Base-by-base conservation (phyloP, 2,329 filamentous ascomycete genomes). In the Diaporthe nobilis region DNA sequence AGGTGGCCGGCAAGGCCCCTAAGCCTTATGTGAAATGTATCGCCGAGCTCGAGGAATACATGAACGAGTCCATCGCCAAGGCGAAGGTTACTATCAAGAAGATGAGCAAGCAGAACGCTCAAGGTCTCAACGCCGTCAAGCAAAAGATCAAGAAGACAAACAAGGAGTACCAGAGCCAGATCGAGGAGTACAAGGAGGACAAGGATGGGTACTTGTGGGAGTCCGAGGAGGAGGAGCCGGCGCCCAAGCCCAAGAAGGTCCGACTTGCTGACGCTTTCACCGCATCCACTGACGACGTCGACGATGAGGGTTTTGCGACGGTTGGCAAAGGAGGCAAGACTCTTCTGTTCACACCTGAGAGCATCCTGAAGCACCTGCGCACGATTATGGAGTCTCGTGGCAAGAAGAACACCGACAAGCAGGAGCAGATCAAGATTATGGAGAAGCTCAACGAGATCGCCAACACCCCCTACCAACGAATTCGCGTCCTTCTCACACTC, bases 121-220 rank as follows among this genome's bases (percentile, higher is more conserved):
- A 95, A 86, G 95, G 96, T 82, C 91, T 99, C 82, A 99, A 98
- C 85, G 95, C 96, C 78, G 94, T 98, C 82, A 98, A 98, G 88
- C 97, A 99, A 86, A 96, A 96, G 87, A 95, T 99, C 88, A 96
- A 96, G 92, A 98, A 98, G 91, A 96, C 96, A 87, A 98, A 96
- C 90, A 97, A 98, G 87, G 96, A 98, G 79, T 96, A 96, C 87
- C 92, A 95, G 82, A 88, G 90, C 77, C 94, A 98, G 82, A 93
- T 99, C 81, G 95, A 98, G 80, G 91, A 93, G 78, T 99, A 96
- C 88, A 91, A 94, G 80, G 93, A 91, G 78, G 92, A 98, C 85
- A 95, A 96, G 85, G 95, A 96, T 78, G 92, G 87, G 25, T 98
- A 93, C 86, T 95, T 98, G 94, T 92, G 94, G 84, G 76, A 77